phyloP scores from a whole-genome alignment of 1,284 basidiomycete species.

The Exsudoporus floridanus region DNA sequence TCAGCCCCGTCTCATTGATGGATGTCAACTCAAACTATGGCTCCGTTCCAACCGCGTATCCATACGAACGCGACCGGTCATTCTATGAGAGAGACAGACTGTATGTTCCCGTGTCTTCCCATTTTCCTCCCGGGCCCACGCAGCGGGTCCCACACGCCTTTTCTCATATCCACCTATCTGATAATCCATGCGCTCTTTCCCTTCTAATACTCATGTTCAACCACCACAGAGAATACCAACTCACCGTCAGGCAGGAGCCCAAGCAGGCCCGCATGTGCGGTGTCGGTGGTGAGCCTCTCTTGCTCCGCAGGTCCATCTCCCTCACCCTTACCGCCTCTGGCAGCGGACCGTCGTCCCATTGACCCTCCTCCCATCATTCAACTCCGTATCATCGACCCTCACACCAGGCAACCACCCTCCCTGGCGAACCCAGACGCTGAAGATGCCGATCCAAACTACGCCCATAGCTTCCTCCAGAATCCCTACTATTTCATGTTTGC shows the following conservation, averaged over 20 bases:
- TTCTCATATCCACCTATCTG: constrained; percentile 13
- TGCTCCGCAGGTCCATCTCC: constrained; percentile 5
- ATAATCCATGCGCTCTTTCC: constrained; percentile 7
- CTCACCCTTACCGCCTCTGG: constrained; percentile 4
- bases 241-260: constrained; percentile 84
- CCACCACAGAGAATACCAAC: constrained; percentile 70
- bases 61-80: constrained; percentile 33
- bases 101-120: constrained; percentile 21
- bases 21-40: constrained; percentile 26
- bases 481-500: constrained; percentile 97
- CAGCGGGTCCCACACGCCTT: constrained; percentile 8
- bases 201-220: constrained; percentile 4
- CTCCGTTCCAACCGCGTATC: constrained; percentile 26
- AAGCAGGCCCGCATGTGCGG: constrained; percentile 92
- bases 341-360: constrained; percentile 90
- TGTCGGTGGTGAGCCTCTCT: constrained; percentile 75
- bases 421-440: constrained; percentile 29
- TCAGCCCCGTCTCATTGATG: constrained; percentile 19
- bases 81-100: constrained; percentile 32
- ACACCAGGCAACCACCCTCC: constrained; percentile 40
- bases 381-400: constrained; percentile 79
- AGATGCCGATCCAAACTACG: constrained; percentile 37
- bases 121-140: neutral
- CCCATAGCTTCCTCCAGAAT: constrained; percentile 71
- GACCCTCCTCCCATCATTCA: constrained; percentile 98